Conservation (phyloP, 495 filamentous ascomycete species). For the Ramalina intermedia region DNA sequence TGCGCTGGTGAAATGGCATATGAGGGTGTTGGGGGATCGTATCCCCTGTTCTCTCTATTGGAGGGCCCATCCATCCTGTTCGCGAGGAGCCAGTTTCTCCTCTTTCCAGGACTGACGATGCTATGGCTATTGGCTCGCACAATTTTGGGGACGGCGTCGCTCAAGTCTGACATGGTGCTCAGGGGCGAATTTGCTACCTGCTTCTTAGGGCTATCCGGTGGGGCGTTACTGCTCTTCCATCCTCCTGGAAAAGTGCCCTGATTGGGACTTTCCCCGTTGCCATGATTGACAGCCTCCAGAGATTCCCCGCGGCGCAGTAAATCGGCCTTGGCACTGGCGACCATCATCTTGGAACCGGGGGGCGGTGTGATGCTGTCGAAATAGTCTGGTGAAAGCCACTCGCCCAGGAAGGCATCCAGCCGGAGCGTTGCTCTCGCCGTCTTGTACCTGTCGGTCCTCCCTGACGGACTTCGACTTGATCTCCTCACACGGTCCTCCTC, state of each 20-base stretch:
- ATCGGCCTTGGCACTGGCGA: slow-evolving; percentile 74
- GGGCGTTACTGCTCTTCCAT: slow-evolving; percentile 34
- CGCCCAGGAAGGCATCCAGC: slow-evolving; percentile 83
- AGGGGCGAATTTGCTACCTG: slow-evolving; percentile 16
- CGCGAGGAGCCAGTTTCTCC: neutral
- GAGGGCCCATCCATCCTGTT: slow-evolving; percentile 3
- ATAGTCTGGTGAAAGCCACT: slow-evolving; percentile 90
- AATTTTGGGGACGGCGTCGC: slow-evolving; percentile 22
- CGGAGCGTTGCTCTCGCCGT: slow-evolving; percentile 45
- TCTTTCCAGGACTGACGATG: slow-evolving; percentile 5
- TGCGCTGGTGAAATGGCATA: slow-evolving; percentile 72
- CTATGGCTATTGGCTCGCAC: slow-evolving; percentile 30
- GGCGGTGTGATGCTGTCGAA: slow-evolving; percentile 85
- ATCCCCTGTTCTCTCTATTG: slow-evolving; percentile 23
- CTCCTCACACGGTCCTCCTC: slow-evolving; percentile 3
- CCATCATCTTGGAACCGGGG: slow-evolving; percentile 71
- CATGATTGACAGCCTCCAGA: slow-evolving; percentile 19
- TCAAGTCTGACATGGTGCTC: slow-evolving; percentile 9
- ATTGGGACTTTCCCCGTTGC: slow-evolving; percentile 14
- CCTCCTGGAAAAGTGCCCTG: slow-evolving; percentile 46
- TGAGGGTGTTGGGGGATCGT: slow-evolving; percentile 60
- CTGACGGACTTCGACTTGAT: slow-evolving; percentile 1
- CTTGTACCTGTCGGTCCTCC: slow-evolving; percentile 1
- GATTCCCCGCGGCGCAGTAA: slow-evolving; percentile 53
- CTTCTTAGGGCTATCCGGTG: slow-evolving; percentile 15